Evolutionary conservation across 345 rosid genomes (phyloP), one percentile per base, ranked within the genome.

Genomic region (Salix arbutifolia): DNA sequence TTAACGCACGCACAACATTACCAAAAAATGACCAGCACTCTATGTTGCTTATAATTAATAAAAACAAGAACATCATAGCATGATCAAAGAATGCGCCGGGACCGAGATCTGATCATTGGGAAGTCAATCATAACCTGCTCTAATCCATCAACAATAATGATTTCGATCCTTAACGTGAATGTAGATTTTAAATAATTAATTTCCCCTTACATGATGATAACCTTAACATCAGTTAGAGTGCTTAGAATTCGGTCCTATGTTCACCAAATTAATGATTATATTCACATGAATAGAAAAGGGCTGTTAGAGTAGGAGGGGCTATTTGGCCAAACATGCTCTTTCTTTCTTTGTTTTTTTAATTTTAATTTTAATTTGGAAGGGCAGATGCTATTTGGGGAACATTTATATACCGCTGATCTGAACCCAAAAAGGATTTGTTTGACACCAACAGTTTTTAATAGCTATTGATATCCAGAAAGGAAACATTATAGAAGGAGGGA

Each of bases 341-440:
- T 40, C 14, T 40, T 40, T 40, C 0, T 10, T 40, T 38, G 0
- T 38, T 38, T 40, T 2, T 2, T 9, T 40, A 10, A 2, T 40
- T 40, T 9, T 38, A 18, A 18, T 6, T 52, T 25, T 31, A 5
- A 5, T 16, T 18, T 13, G 23, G 37, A 38, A n/a, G 53, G 71
- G 60, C 58, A 58, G 70, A 74, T 74, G 76, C 77, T n/a, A 1
- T 19, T 30, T 40, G 33, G 21, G 67, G 35, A 62, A 33, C 50
- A 66, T 19, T 38, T 35, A 56, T 30, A 70, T 69, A 65, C 78
- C 35, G 61, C 61, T 62, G 35, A 74, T 74, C 53, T n/a, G 9
- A n/a, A n/a, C 28, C 80, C 42, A 53, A 11, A 65, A 35, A 44
- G 75, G 79, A 83, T 82, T 78, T 78, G 76, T 74, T 76, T 13